These are phyloP conservation scores for Vigna angularis DNA, from an alignment of 306 rosid genomes.

Conservation along the genomic window DNA sequence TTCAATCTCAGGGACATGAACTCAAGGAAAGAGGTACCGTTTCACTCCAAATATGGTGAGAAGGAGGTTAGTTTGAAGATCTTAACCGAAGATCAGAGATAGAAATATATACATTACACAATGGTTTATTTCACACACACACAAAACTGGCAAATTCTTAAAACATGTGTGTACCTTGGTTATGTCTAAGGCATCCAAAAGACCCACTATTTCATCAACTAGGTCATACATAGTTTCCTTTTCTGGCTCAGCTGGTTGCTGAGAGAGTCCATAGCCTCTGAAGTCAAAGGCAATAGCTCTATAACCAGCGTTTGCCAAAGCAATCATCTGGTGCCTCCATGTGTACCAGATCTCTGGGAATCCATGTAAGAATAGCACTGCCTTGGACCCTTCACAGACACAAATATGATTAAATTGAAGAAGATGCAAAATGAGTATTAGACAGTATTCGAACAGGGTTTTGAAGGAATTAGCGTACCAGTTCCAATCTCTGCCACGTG, in stretches of 20 bases:
- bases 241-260: slow-evolving; percentile 65
- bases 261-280: slow-evolving; percentile 83
- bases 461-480: slow-evolving; percentile 24
- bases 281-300: slow-evolving; percentile 73
- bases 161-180: slow-evolving; percentile 46
- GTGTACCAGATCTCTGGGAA: slow-evolving; percentile 87
- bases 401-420: background rate
- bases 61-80: background rate
- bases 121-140: background rate
- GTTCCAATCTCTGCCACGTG: slow-evolving; percentile 75
- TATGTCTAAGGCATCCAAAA: slow-evolving; percentile 65
- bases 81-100: background rate
- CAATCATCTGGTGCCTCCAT: slow-evolving; percentile 80
- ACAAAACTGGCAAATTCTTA: background rate
- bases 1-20: no score
- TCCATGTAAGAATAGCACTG: slow-evolving; percentile 78
- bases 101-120: background rate
- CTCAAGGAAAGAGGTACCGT: no score
- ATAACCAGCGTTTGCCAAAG: slow-evolving; percentile 67
- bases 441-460: background rate
- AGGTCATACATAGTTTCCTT: slow-evolving; percentile 58
- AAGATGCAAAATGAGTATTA: background rate
- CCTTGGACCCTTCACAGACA: slow-evolving; percentile 57
- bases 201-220: slow-evolving; percentile 53
- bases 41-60: no score